These are phyloP conservation scores for Balakata baccata DNA, from an alignment of 345 rosid genomes.

Conservation along the genomic window DNA sequence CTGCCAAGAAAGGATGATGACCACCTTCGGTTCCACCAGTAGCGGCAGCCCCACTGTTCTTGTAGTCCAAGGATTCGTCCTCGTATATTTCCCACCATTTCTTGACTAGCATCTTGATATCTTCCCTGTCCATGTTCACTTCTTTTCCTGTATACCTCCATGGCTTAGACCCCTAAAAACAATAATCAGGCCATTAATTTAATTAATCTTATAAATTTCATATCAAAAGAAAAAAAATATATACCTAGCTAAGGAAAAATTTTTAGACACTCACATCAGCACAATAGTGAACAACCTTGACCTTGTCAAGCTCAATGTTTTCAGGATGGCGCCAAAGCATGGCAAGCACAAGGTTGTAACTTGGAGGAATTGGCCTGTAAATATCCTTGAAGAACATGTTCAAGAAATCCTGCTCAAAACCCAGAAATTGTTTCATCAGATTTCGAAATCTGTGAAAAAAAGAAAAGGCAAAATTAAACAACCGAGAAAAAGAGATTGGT, in stretches of 20 bases:
- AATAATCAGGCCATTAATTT: neutral
- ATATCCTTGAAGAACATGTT: slow-evolving; percentile 69
- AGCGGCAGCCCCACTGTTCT: neutral
- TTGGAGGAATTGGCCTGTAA: slow-evolving; percentile 66
- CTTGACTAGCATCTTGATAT: slow-evolving; percentile 63
- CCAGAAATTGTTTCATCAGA: neutral
- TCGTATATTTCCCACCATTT: slow-evolving; percentile 87
- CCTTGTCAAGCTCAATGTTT: slow-evolving; percentile 60
- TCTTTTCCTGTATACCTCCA: slow-evolving; percentile 85
- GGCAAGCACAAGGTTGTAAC: slow-evolving; percentile 71
- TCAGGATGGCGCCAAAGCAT: slow-evolving; percentile 78
- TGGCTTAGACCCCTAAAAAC: slow-evolving; percentile 64
- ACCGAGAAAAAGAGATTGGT: neutral
- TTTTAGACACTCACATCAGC: slow-evolving; percentile 59
- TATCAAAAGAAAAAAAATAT: neutral
- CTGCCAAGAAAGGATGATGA: slow-evolving; percentile 7
- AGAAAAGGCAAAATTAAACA: neutral
- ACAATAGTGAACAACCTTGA: slow-evolving; percentile 79
- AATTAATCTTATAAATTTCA: neutral
- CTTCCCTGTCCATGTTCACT: slow-evolving; percentile 75
- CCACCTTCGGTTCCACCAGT: neutral
- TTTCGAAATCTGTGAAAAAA: neutral
- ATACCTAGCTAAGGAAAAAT: neutral
- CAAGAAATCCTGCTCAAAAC: slow-evolving; percentile 58
- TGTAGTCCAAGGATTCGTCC: slow-evolving; percentile 55